Percentiles rank a stretch among this genome's conserved stretches.
Conservation (phyloP, 306 rosid species). For the Crataegus laevigata region DNA sequence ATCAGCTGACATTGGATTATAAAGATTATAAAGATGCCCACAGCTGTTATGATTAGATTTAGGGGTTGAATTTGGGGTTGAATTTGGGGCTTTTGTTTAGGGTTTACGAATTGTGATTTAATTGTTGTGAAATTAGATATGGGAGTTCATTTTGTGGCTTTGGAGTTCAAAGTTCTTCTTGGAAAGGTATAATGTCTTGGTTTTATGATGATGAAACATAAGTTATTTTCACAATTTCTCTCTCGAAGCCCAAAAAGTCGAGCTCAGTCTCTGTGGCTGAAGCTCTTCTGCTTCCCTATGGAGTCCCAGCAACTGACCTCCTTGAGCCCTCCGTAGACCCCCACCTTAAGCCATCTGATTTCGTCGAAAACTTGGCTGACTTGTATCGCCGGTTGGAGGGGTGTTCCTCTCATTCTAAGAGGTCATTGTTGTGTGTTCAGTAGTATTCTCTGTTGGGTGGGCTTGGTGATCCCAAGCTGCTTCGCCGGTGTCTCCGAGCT, state of each 20-base stretch:
- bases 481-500: conserved; percentile 53
- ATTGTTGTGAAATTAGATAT: too few species aligned
- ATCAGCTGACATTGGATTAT: too few species aligned
- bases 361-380: conserved; percentile 49
- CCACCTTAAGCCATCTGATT: conserved; percentile 48
- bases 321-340: conserved; percentile 66
- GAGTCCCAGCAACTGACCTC: conserved; percentile 48
- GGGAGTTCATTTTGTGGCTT: too few species aligned
- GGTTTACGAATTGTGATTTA: too few species aligned
- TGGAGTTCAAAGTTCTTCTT: too few species aligned
- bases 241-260: conserved; percentile 48
- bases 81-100: too few species aligned
- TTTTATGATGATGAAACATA: too few species aligned
- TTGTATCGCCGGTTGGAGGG: conserved; percentile 41
- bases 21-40: too few species aligned
- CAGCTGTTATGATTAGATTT: too few species aligned
- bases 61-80: too few species aligned
- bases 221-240: too few species aligned
- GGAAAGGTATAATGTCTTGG: too few species aligned
- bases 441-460: conserved; percentile 48
- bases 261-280: conserved; percentile 30
- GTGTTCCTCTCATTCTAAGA: conserved; percentile 33
- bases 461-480: conserved; percentile 58
- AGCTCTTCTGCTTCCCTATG: conserved; percentile 33
- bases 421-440: conserved; percentile 40